Evolutionary conservation across 2,329 filamentous ascomycete genomes (phyloP).

Genomic region (Didymella lethalis): DNA sequence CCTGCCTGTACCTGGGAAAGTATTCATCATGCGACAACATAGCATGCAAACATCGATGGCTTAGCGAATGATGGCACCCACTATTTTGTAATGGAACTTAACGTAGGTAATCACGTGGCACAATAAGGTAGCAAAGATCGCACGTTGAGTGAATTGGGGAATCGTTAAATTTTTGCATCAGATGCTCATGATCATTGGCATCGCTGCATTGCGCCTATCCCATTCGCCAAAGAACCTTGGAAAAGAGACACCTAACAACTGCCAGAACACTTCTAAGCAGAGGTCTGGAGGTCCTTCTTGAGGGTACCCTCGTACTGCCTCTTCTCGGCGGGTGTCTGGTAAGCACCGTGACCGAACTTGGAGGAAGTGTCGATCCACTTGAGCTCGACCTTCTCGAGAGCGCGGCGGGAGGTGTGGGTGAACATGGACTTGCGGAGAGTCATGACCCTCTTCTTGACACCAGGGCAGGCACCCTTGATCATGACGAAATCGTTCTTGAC

Average conservation of each 20-base stretch:
- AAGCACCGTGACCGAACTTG: slow-evolving; percentile 99
- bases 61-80: background rate
- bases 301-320: slow-evolving; percentile 95
- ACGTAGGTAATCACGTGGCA: background rate
- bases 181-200: slow-evolving; percentile 44
- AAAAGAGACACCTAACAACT: slow-evolving; percentile 43
- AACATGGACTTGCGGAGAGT: slow-evolving; percentile 99
- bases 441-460: slow-evolving; percentile 99
- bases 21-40: too few species aligned
- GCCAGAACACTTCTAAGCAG: slow-evolving; percentile 56
- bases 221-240: slow-evolving; percentile 49
- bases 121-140: background rate
- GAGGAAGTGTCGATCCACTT: slow-evolving; percentile 99
- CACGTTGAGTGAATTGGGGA: slow-evolving; percentile 42
- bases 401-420: slow-evolving; percentile 91
- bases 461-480: slow-evolving; percentile 96
- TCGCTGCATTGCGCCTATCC: slow-evolving; percentile 46
- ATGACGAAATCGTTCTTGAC: slow-evolving; percentile 99
- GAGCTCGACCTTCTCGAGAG: slow-evolving; percentile 98
- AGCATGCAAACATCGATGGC: background rate
- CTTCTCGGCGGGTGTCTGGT: slow-evolving; percentile 99
- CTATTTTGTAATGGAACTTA: background rate
- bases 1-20: too few species aligned
- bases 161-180: slow-evolving; percentile 50
- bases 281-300: slow-evolving; percentile 89